phyloP scores from a whole-genome alignment of 2,329 filamentous ascomycete species.

The Neocucurbitaria cava region DNA sequence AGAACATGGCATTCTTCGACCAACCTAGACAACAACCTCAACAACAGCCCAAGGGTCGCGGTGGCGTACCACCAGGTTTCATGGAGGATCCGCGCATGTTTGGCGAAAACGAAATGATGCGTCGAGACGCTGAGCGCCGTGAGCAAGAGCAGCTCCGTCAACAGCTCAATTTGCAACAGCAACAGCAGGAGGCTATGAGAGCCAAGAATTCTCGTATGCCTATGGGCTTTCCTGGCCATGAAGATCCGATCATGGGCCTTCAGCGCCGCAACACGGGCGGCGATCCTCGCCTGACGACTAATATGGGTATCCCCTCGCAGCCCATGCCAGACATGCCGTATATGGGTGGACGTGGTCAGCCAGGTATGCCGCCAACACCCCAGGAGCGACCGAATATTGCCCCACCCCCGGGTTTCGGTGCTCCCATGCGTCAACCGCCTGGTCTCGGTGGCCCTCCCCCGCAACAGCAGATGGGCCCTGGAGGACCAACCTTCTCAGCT shows the following conservation, averaged over 20 bases:
- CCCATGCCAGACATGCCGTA: conserved; percentile 44
- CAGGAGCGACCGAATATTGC: conserved; percentile 46
- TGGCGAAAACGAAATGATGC: conserved; percentile 41
- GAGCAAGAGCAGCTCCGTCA: conserved; percentile 42
- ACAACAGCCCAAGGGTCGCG: conserved; percentile 47
- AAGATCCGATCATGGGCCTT: conserved; percentile 42
- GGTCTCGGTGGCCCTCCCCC: conserved; percentile 37
- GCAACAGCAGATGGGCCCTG: conserved; percentile 42
- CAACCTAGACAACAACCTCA: conserved; percentile 42
- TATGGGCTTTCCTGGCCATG: conserved; percentile 41
- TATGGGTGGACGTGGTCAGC: conserved; percentile 42
- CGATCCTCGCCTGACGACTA: conserved; percentile 46
- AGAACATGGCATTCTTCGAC: conserved; percentile 44
- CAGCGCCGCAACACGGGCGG: conserved; percentile 48
- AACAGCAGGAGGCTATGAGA: conserved; percentile 47
- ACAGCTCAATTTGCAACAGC: conserved; percentile 30
- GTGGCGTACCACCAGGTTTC: conserved; percentile 46
- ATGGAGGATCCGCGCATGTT: conserved; percentile 47
- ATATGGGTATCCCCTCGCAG: conserved; percentile 53
- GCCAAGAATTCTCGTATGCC: conserved; percentile 40
- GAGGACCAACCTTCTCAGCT: conserved; percentile 43
- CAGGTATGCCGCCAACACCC: conserved; percentile 46
- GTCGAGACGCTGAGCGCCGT: conserved; percentile 40
- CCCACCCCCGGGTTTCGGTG: conserved; percentile 46
- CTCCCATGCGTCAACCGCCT: conserved; percentile 47